Evolutionary conservation across 495 filamentous ascomycete species (phyloP), one percentile per base, ranked within the genome.

Genomic region (Baudoinia panamericana): DNA sequence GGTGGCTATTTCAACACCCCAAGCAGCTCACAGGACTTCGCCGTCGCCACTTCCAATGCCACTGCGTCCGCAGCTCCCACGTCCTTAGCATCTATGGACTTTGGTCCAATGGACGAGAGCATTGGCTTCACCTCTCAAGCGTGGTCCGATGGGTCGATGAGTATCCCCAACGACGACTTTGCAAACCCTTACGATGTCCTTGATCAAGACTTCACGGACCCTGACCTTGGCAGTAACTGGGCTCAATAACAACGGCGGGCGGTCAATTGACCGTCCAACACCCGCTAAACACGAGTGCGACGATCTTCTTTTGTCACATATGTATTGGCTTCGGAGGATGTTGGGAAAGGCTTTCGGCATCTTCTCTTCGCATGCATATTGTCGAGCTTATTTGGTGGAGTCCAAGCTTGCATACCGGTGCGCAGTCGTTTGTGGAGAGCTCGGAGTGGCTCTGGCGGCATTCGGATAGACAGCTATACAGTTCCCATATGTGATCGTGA

Each of bases 81-180:
- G n/a, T 16, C 16, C 2, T 30, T 37, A 20, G 10, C 36, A 4
- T 27, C 27, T 12, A 20, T 45, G 15, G 37, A 42, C 23, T 45
- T 31, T 23, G 38, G 25, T 10, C 31, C 41, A 8, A 30, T 41
- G 42, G 24, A 42, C 34, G 36, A 37, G 17, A 24, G 20, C 7
- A 19, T 16, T 3, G 37, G 18, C n/a, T 41, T 45, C 36, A 36
- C 36, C n/a, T 24, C 38, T 11, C 48, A 51, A 16, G 19, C 36
- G 6, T 51, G 41, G 42, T 19, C 48, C 3, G 37, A 51, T 25
- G 48, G 48, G n/a, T 41, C 48, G 11, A 28, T 51, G 36, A 42
- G 18, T 31, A 41, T 51, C 9, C 23, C 48, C 13, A 27, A 36
- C 24, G 48, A 51, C 34, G 22, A 16, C 7, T 40, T 23, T 25